phyloP scores from a whole-genome alignment of 2,329 filamentous ascomycete genomes.

The Verticillium zaregamsianum region DNA sequence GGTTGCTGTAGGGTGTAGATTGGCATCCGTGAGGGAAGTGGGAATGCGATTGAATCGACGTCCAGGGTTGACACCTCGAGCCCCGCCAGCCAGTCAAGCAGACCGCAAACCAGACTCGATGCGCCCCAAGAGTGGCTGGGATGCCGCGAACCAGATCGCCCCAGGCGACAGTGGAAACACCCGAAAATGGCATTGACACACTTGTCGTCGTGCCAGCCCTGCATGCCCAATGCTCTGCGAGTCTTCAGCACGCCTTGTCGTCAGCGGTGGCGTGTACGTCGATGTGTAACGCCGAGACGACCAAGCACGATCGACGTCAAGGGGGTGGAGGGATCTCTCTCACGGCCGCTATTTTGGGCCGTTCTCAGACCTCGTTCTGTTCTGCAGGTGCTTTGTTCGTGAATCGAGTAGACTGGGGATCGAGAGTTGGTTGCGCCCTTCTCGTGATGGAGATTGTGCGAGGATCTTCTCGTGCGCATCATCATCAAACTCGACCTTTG shows the following conservation, averaged over 20 bases:
- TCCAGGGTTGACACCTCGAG: neutral
- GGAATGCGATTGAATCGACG: neutral
- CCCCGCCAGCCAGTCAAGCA: neutral
- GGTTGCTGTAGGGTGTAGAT: neutral
- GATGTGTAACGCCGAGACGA: neutral
- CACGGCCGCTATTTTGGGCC: neutral
- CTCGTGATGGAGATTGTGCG: no score
- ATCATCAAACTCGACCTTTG: neutral
- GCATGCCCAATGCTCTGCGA: neutral
- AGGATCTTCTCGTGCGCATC: neutral
- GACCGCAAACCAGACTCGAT: neutral
- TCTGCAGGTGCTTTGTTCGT: neutral
- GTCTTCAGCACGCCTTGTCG: neutral
- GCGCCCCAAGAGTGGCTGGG: no score
- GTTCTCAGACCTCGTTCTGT: neutral
- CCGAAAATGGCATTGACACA: neutral
- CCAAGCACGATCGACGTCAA: neutral
- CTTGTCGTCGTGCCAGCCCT: neutral
- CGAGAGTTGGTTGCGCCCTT: no score
- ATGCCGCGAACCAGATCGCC: neutral
- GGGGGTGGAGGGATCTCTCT: neutral
- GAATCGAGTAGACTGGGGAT: no score
- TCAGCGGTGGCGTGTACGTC: neutral
- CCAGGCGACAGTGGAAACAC: neutral
- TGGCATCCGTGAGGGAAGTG: neutral